Base-by-base conservation (phyloP, 768 basidiomycete genomes). In the Termitomyces titanicus region DNA sequence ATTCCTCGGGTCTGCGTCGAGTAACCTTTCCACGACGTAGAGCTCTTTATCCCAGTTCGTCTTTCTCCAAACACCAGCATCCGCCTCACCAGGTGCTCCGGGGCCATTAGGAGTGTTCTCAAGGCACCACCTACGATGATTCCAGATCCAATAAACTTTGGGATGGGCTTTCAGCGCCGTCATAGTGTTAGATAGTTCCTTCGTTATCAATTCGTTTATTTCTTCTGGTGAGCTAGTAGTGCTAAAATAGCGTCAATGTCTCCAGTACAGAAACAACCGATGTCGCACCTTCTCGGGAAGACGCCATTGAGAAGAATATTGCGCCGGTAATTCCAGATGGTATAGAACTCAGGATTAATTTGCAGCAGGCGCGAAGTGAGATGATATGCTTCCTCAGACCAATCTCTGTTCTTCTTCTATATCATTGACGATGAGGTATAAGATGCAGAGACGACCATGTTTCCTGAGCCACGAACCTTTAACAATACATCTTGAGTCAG, bases 121-220 rank as follows among this genome's bases (percentile, higher is more conserved):
- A 2, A 99, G 81, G 65, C 95, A 95, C 97, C 97, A 98, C 63
- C 86, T 78, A 37, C 97, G 84, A 64, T 99, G 94, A 66, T 94
- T 98, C 97, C 97, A 99, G 62, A 98, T 94, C 88, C 92, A 94
- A 68, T 99, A 99, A 18, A 97, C 87, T 67, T 98, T 99, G 13
- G 97, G 97, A 65, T 95, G 84, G 9, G 80, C 75, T 64, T 90
- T 88, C 42, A 99, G 79, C 6, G 89, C 85, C 4, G 77, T 72
- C 67, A 87, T 91, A 0, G 95, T 98, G 75, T 94, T 80, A 2
- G 79, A 72, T 27, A 99, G 72, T 54, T 99, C 97, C 38, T 81
- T 75, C 2, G 81, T 71, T 5, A 98, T 79, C 17, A 88, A 47
- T 10, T 77, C 68, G 49, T 93, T 86, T 34, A 85, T 74, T 43